Conservation (phyloP, 371 early-diverging fungal species). For the Rhizomucor miehei region DNA sequence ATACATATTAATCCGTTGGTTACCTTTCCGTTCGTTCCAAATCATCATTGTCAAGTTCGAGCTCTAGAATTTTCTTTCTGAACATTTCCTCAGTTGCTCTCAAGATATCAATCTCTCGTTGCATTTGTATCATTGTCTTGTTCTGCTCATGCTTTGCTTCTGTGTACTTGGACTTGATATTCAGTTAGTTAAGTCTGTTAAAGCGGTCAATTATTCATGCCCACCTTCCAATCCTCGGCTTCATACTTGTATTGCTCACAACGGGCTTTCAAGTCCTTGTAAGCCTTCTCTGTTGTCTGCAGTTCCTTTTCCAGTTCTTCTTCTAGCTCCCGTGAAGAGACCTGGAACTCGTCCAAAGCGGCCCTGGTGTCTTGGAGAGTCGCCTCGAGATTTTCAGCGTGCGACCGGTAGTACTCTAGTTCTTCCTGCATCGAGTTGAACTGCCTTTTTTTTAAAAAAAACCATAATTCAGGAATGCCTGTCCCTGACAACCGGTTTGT, state of each 20-base stretch:
- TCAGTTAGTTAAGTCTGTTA: background rate
- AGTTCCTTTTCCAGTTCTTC: slow-evolving; percentile 64
- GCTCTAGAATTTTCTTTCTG: slow-evolving; percentile 67
- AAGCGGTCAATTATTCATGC: background rate
- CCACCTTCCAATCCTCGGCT: slow-evolving; percentile 74
- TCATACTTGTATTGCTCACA: slow-evolving; percentile 58
- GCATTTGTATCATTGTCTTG: slow-evolving; percentile 62
- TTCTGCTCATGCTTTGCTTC: slow-evolving; percentile 60
- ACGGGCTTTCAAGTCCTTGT: slow-evolving; percentile 57
- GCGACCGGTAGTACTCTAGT: slow-evolving; percentile 54
- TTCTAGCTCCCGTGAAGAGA: slow-evolving; percentile 60
- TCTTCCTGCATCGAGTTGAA: slow-evolving; percentile 55
- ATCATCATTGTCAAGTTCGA: slow-evolving; percentile 81
- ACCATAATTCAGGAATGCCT: too few species aligned
- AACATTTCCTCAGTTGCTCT: slow-evolving; percentile 71
- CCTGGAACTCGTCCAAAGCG: slow-evolving; percentile 61
- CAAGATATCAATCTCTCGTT: slow-evolving; percentile 73
- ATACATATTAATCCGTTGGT: background rate
- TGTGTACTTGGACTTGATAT: slow-evolving; percentile 36
- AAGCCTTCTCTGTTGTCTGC: slow-evolving; percentile 58
- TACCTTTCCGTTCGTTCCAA: slow-evolving; percentile 67
- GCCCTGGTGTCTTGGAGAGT: slow-evolving; percentile 55
- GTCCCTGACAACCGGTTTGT: background rate
- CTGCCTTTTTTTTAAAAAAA: slow-evolving; percentile 29
- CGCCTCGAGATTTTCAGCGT: slow-evolving; percentile 45